Conservation (phyloP, 139 green algal genomes). For the Closterium sp. region DNA sequence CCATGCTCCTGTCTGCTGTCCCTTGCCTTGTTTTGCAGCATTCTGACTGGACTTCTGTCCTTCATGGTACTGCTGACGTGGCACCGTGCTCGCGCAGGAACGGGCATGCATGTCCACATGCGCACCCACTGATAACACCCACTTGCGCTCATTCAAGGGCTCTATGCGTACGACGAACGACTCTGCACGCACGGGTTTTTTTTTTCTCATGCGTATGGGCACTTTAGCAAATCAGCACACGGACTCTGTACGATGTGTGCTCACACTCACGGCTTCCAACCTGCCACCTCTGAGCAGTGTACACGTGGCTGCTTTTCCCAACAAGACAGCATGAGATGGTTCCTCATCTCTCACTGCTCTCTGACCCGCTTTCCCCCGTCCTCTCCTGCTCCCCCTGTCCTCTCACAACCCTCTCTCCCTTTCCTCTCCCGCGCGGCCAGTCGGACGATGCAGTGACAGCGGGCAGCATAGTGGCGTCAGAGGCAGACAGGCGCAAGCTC, state of each 20-base stretch:
- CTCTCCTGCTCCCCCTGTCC: not conserved
- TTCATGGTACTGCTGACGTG: constrained; percentile 21
- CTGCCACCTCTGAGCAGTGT: not conserved
- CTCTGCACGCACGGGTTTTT: not conserved
- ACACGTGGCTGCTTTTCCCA: not conserved
- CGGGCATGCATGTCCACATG: not conserved
- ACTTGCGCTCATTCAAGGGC: not conserved
- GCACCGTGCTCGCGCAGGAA: not conserved
- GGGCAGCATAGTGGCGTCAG: constrained; percentile 5
- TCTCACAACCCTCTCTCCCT: no score
- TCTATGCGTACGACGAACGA: not conserved
- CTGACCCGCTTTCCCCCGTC: not conserved
- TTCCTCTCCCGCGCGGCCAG: not conserved
- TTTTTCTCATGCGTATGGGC: not conserved
- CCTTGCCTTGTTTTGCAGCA: constrained; percentile 9
- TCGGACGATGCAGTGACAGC: constrained; percentile 7
- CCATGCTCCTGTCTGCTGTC: no score
- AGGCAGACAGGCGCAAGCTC: not conserved
- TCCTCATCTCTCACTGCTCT: not conserved
- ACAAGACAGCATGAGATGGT: no score
- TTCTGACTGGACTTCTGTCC: constrained; percentile 37
- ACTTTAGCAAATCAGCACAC: no score
- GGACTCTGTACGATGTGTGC: not conserved
- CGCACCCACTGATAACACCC: not conserved
- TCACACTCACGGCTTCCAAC: not conserved